Evolutionary conservation across 179 eudicot genomes (phyloP).

Genomic region (Sideroxylon spinosum): DNA sequence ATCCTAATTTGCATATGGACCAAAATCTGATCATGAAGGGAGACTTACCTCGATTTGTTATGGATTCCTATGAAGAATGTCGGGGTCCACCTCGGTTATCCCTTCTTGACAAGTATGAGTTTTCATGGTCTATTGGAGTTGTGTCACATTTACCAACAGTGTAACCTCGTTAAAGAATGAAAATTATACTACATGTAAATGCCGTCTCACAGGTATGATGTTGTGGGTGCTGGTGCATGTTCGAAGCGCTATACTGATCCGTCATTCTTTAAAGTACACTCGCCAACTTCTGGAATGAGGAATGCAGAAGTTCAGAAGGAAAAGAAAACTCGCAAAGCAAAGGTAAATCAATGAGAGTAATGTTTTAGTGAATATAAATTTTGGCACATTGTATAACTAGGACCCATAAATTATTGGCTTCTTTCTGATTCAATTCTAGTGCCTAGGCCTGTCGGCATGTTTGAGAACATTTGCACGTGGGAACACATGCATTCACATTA

Average conservation of each 20-base stretch:
- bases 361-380: background rate
- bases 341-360: constrained; percentile 43
- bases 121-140: background rate
- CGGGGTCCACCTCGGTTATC: constrained; percentile 93
- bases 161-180: background rate
- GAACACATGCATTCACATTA: background rate
- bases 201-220: constrained; percentile 67
- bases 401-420: background rate
- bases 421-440: background rate
- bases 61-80: constrained; percentile 97
- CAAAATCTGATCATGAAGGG: constrained; percentile 62
- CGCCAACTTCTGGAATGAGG: constrained; percentile 39
- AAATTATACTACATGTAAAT: background rate
- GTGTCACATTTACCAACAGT: background rate
- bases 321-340: constrained; percentile 68
- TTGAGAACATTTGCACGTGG: background rate
- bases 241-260: constrained; percentile 96
- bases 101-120: constrained; percentile 87
- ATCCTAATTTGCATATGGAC: constrained; percentile 59
- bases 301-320: constrained; percentile 68
- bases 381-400: background rate
- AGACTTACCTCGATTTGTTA: constrained; percentile 90
- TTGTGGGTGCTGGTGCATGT: constrained; percentile 97
- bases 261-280: constrained; percentile 70
- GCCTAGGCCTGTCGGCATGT: background rate